Base-by-base conservation (phyloP, 768 basidiomycete genomes). In the Amanita molliuscula region DNA sequence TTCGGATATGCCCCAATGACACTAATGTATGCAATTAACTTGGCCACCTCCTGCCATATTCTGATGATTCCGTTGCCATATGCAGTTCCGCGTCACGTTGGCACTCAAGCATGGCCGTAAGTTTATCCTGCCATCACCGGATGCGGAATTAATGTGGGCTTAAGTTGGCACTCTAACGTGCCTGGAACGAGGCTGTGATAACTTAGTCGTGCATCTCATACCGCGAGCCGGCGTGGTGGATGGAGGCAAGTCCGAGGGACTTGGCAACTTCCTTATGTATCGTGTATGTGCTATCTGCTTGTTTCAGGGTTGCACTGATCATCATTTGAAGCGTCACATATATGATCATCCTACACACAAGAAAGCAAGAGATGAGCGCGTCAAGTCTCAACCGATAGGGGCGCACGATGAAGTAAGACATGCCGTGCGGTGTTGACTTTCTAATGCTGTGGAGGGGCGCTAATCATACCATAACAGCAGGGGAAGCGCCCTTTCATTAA, bases 191-290 rank as follows among this genome's bases (percentile, higher is more conserved):
- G 69, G 67, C 6, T 79, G 78, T 56, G 56, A 65, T 18, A 44
- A 33, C 37, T 47, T 59, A 36, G 38, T 51, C 13, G 66, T 78
- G 23, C 43, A 61, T 3, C 63, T 79, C 31, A 54, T 52, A 4
- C 52, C 54, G 31, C 65, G 66, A 45, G 41, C 56, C 15, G 61
- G 57, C 26, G 52, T 53, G 1, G 49, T 54, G 3, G 74, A 74
- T 58, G 72, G 73, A n/a, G 74, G 76, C 10, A 59, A 58, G 53
- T 47, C 45, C 15, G 64, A 65, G 20, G 76, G 78, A 18, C 54
- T 77, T 47, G 77, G 76, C 18, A 72, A 71, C 7, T 56, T 80
- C 34, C 61, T 64, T n/a, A 60, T 68, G 1, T 79, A 74, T 59
- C 62, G 69, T 47, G 78, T 76, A 58, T 47, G 69, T 62, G 18